Conservation (phyloP, 1,139 yeast genomes). For the Magnusiomyces paraingens region DNA sequence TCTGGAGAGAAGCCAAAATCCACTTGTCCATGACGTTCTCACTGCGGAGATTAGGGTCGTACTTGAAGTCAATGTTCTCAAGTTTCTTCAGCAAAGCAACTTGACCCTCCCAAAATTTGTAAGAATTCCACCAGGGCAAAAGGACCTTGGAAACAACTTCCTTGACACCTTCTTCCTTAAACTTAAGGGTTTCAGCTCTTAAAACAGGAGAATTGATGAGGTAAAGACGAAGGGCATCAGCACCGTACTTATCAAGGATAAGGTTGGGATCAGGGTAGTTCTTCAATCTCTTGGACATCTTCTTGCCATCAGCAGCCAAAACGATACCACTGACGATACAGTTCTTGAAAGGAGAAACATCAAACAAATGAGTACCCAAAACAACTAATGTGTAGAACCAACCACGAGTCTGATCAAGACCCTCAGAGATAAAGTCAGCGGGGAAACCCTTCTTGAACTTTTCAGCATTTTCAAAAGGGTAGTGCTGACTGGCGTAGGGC, state of each 20-base stretch:
- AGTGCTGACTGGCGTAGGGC: slow-evolving; percentile 97
- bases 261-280: slow-evolving; percentile 93
- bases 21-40: slow-evolving; percentile 95
- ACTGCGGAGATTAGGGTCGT: slow-evolving; percentile 55
- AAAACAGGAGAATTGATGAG: slow-evolving; percentile 95
- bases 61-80: slow-evolving; percentile 62
- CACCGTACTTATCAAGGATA: slow-evolving; percentile 84
- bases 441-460: slow-evolving; percentile 73
- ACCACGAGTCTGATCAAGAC: slow-evolving; percentile 99
- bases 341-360: slow-evolving; percentile 87
- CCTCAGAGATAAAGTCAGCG: slow-evolving; percentile 96
- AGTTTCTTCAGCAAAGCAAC: slow-evolving; percentile 77
- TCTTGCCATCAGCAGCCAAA: slow-evolving; percentile 95
- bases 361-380: slow-evolving; percentile 90
- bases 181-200: slow-evolving; percentile 92
- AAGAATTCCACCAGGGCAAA: slow-evolving; percentile 98
- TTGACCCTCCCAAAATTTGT: slow-evolving; percentile 92
- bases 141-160: slow-evolving; percentile 94
- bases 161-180: slow-evolving; percentile 97
- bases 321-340: slow-evolving; percentile 96
- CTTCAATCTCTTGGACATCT: slow-evolving; percentile 97
- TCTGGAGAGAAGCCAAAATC: slow-evolving; percentile 91
- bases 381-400: slow-evolving; percentile 98
- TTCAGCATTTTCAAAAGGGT: slow-evolving; percentile 84
- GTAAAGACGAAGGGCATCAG: slow-evolving; percentile 93